A percentile compares a stretch with the other conserved stretches of the same genome.
Conservation (phyloP, 176 grass and related monocot genomes). For the Eremochloa ophiuroides region DNA sequence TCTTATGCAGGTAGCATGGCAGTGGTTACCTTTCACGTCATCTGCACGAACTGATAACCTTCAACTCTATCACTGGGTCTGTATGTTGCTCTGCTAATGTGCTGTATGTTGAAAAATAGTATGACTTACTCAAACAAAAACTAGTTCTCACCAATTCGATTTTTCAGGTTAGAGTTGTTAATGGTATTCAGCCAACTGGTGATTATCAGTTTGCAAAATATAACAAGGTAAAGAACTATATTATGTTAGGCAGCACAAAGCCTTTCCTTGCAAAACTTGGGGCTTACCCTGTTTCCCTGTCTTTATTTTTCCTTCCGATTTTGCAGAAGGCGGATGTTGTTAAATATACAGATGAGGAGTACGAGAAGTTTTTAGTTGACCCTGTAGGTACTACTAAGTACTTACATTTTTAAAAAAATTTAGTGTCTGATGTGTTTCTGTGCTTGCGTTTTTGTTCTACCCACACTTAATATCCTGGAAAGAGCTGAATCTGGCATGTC, state of each 20-base stretch:
- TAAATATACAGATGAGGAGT: constrained; percentile 89
- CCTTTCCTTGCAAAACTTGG: neutral
- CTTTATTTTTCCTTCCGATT: constrained; percentile 23
- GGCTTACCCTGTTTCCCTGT: constrained; percentile 16
- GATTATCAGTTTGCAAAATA: constrained; percentile 96
- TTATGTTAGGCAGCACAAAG: neutral
- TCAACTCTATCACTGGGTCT: constrained; percentile 94
- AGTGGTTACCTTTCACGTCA: constrained; percentile 91
- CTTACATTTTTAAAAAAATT: neutral
- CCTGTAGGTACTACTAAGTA: constrained; percentile 76
- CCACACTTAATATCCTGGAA: neutral
- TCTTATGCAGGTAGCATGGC: constrained; percentile 77
- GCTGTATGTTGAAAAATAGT: constrained; percentile 1
- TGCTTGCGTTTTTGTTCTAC: neutral
- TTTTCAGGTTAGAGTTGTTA: constrained; percentile 85
- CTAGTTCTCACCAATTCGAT: neutral
- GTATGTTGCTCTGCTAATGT: constrained; percentile 28
- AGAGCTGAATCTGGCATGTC: neutral
- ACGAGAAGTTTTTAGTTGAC: constrained; percentile 94
- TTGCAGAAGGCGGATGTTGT: constrained; percentile 86
- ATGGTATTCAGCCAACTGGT: constrained; percentile 75
- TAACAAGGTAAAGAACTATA: constrained; percentile 65
- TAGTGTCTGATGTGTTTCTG: neutral
- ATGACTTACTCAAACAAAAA: neutral
- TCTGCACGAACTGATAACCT: constrained; percentile 79